Conservation (phyloP, 2,329 filamentous ascomycete genomes). For the Verticillium nonalfalfae region DNA sequence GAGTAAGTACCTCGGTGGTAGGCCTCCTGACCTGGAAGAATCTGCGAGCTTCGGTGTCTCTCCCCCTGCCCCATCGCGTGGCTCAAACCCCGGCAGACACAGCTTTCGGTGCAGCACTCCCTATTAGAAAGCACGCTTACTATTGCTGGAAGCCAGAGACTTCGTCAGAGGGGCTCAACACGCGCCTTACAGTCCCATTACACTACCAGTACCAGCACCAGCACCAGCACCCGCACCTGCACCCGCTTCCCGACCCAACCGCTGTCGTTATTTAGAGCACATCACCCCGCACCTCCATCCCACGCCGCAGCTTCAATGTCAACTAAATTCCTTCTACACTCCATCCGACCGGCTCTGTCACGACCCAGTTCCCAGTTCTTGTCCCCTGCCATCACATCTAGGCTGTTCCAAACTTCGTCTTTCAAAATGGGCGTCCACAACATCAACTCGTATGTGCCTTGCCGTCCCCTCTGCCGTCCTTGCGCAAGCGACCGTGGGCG, state of each 20-base stretch:
- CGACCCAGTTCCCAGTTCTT: background rate
- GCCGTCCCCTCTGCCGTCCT: background rate
- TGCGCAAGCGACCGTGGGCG: background rate
- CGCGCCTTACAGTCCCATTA: background rate
- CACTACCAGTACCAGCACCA: background rate
- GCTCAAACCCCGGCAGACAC: background rate
- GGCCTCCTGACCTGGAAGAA: background rate
- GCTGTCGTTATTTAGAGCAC: background rate
- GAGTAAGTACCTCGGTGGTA: background rate
- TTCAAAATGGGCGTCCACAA: constrained; percentile 38
- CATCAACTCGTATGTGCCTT: constrained; percentile 25
- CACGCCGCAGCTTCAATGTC: background rate
- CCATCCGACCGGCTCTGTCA: background rate
- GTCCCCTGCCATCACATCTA: background rate
- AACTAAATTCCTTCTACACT: background rate
- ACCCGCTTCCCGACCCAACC: background rate
- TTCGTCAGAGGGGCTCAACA: background rate
- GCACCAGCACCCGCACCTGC: too few relatives aligned
- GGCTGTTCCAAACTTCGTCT: background rate
- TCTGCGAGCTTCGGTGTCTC: background rate
- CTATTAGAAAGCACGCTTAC: background rate
- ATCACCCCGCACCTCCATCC: background rate
- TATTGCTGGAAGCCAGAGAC: background rate
- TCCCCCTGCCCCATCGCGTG: background rate
- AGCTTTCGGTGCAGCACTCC: background rate